Conservation (phyloP, 2,329 filamentous ascomycete genomes). For the Fusarium napiforme region DNA sequence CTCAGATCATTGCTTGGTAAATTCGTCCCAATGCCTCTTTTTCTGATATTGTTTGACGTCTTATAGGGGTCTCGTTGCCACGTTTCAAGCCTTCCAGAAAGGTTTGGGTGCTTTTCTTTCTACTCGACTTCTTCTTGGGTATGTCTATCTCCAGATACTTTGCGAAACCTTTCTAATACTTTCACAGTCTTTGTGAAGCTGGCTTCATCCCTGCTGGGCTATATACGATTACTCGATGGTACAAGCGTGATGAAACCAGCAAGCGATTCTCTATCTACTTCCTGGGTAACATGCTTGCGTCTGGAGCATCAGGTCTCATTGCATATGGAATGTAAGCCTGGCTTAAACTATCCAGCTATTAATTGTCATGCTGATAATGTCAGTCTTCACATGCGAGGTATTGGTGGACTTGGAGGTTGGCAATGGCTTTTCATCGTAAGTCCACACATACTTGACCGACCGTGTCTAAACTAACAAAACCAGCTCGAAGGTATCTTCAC, state of each 20-base stretch:
- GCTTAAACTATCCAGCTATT: not conserved
- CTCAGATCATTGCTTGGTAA: constrained; percentile 49
- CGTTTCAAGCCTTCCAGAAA: constrained; percentile 52
- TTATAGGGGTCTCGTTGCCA: constrained; percentile 49
- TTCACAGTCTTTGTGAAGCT: constrained; percentile 45
- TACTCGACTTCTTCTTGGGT: constrained; percentile 51
- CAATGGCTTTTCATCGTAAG: constrained; percentile 42
- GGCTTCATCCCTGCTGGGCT: constrained; percentile 53
- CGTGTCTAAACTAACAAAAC: not conserved
- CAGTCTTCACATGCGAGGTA: constrained; percentile 41
- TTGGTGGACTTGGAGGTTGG: constrained; percentile 40
- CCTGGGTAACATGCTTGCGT: constrained; percentile 56
- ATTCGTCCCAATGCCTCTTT: rapidly evolving
- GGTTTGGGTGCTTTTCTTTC: constrained; percentile 48
- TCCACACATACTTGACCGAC: not conserved
- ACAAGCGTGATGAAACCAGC: constrained; percentile 58
- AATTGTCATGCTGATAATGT: not conserved
- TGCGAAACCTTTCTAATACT: not conserved
- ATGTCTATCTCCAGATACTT: not conserved
- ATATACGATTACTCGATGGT: constrained; percentile 61
- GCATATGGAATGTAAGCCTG: constrained; percentile 50
- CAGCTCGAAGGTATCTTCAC: constrained; percentile 51
- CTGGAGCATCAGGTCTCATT: constrained; percentile 45
- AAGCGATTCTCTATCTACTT: constrained; percentile 59
- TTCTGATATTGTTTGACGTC: not conserved